Conservation (phyloP, 805 yeast species). For the Spathaspora boniae region DNA sequence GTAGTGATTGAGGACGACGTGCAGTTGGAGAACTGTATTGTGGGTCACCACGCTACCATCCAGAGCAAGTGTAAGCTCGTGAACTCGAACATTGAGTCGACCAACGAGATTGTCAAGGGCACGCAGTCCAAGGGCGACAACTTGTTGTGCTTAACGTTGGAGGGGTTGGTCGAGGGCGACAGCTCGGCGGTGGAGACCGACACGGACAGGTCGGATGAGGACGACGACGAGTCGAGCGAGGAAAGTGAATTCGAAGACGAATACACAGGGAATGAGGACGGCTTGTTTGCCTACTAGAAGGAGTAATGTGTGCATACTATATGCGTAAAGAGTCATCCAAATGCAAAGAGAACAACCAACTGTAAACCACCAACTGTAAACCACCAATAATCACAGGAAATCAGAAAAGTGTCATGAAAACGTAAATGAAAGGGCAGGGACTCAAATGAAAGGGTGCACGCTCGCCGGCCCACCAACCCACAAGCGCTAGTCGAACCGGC, state of each 20-base stretch:
- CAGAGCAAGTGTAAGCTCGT: constrained; percentile 63
- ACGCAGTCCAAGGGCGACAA: constrained; percentile 58
- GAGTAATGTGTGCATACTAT: not conserved
- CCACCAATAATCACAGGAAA: not conserved
- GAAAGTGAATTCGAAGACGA: constrained; percentile 37
- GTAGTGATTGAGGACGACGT: constrained; percentile 78
- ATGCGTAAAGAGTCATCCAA: constrained; percentile 1
- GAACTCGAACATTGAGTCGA: constrained; percentile 83
- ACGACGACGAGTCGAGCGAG: constrained; percentile 50
- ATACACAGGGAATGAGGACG: constrained; percentile 57
- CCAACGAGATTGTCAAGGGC: constrained; percentile 61
- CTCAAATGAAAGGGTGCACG: no score
- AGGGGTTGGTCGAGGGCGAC: constrained; percentile 33
- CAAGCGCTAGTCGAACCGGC: no score
- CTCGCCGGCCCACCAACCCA: no score
- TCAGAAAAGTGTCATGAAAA: not conserved
- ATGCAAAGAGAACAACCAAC: not conserved
- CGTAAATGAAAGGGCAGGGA: no score
- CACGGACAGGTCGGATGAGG: constrained; percentile 44
- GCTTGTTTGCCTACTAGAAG: constrained; percentile 40
- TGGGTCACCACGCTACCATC: constrained; percentile 68
- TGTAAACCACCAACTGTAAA: not conserved
- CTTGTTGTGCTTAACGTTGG: constrained; percentile 40
- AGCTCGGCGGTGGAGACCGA: constrained; percentile 27
- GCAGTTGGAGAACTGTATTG: constrained; percentile 77